phyloP scores from a whole-genome alignment of 2,329 filamentous ascomycete species.

The Diaporthe ampelina region DNA sequence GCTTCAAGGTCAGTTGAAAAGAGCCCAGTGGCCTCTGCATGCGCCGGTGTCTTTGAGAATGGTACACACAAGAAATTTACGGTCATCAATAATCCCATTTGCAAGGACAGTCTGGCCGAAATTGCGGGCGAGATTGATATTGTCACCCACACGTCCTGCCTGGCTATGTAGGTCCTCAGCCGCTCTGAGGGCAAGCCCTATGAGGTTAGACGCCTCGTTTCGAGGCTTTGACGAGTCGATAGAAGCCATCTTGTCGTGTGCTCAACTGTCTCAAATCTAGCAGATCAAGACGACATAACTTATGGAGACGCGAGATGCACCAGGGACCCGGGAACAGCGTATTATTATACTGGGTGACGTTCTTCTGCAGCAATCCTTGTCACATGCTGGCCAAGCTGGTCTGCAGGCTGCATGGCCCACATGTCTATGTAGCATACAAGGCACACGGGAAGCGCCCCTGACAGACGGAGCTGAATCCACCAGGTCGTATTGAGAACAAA shows the following conservation, averaged over 20 bases:
- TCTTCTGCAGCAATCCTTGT: not conserved
- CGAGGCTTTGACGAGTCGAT: not conserved
- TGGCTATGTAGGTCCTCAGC: conserved; percentile 11
- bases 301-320: not conserved
- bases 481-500: not conserved
- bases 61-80: conserved; percentile 7
- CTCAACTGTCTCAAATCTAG: too few relatives aligned
- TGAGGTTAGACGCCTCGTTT: not conserved
- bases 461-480: too few relatives aligned
- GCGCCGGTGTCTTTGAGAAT: not conserved
- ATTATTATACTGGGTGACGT: not conserved
- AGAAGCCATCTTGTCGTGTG: not conserved
- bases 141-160: not conserved
- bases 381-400: not conserved
- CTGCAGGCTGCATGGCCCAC: too few relatives aligned
- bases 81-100: not conserved
- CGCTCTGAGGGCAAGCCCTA: not conserved
- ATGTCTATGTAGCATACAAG: not conserved
- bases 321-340: not conserved
- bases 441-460: not conserved
- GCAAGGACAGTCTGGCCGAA: conserved; percentile 9
- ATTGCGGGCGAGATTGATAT: conserved; percentile 10
- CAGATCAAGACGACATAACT: too few relatives aligned
- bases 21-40: rapidly evolving
- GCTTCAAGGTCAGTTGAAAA: not conserved